Conservation (phyloP, 2,329 filamentous ascomycete genomes). For the Aureobasidium namibiae region DNA sequence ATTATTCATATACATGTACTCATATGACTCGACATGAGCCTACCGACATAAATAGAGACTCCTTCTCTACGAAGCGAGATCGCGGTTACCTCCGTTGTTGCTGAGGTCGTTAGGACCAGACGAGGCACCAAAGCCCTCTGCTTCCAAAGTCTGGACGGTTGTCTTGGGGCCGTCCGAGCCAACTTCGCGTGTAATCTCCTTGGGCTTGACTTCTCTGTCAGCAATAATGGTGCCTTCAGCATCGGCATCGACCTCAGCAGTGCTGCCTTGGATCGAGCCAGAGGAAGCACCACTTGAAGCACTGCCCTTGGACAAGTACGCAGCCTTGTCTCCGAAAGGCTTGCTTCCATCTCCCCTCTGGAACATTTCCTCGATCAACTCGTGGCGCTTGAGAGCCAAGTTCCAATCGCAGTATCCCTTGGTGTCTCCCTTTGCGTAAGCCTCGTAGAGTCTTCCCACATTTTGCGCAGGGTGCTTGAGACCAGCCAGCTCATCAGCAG, state of each 20-base stretch:
- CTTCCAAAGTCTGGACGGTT: background rate
- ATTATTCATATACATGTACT: background rate
- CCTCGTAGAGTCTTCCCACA: conserved; percentile 10
- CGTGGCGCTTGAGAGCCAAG: conserved; percentile 2
- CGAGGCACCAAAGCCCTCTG: background rate
- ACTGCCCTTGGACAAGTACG: background rate
- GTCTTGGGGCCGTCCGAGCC: background rate
- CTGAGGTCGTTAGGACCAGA: background rate
- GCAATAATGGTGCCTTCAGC: conserved; percentile 43
- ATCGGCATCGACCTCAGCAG: conserved; percentile 16
- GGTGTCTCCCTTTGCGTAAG: conserved; percentile 7
- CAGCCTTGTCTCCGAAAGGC: conserved; percentile 7
- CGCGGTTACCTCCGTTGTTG: background rate
- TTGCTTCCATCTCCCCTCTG: conserved; percentile 5
- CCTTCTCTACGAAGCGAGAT: background rate
- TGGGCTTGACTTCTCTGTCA: conserved; percentile 48
- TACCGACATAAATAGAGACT: background rate
- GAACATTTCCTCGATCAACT: conserved; percentile 12
- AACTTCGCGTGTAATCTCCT: conserved; percentile 43
- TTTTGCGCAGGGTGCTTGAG: conserved; percentile 10
- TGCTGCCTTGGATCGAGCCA: conserved; percentile 24
- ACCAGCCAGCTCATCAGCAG: background rate
- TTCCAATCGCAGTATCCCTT: conserved; percentile 9
- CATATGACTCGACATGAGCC: too few species aligned
- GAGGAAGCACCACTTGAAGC: background rate